Evolutionary conservation across 2,329 filamentous ascomycete genomes (phyloP).

Genomic region (Venturia nashicola): DNA sequence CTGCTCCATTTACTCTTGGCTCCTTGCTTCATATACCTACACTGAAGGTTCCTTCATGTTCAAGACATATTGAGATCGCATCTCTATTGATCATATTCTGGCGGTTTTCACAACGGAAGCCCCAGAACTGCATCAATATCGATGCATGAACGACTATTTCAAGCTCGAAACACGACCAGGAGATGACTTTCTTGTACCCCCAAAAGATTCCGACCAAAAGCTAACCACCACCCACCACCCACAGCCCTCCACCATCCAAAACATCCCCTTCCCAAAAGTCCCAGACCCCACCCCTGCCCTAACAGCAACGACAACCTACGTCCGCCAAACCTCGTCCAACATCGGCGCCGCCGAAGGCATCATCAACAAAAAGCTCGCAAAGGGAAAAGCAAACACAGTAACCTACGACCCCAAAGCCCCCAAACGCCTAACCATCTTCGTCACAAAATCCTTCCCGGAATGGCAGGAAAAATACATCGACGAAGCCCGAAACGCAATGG

Average conservation of each 20-base stretch:
- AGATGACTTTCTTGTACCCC: not conserved
- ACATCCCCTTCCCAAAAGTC: constrained; percentile 61
- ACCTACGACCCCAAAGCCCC: constrained; percentile 72
- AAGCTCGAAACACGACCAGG: no score
- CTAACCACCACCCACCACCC: not conserved
- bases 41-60: no score
- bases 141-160: not conserved
- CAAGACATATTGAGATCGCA: not conserved
- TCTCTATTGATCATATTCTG: not conserved
- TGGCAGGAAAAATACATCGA: constrained; percentile 92
- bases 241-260: constrained; percentile 60
- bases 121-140: not conserved
- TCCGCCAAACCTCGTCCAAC: constrained; percentile 59
- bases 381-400: constrained; percentile 86
- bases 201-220: not conserved
- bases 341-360: constrained; percentile 77
- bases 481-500: constrained; percentile 60
- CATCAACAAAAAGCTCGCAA: constrained; percentile 79
- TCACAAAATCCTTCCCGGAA: constrained; percentile 64
- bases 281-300: constrained; percentile 54
- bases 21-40: not conserved
- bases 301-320: constrained; percentile 71
- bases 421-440: constrained; percentile 83
- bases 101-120: not conserved
- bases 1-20: not conserved